Evolutionary conservation across 331 rosid genomes (phyloP), one percentile per base, ranked within the genome.

Genomic region (Malus hybrid): DNA sequence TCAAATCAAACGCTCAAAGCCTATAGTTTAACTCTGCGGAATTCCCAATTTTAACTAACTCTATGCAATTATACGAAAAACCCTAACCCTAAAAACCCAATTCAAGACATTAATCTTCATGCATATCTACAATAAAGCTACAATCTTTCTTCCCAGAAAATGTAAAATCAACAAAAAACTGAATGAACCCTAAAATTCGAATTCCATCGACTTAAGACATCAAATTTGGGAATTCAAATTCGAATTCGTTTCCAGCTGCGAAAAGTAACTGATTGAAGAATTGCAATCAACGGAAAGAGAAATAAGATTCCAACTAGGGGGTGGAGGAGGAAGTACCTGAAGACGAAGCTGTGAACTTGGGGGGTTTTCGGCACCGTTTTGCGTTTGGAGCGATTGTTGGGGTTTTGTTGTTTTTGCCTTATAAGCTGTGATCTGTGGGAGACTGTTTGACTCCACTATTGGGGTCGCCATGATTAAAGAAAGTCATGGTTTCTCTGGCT

Each of bases 251-350:
- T 16, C 27, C 19, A 39, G 24, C 12, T 6, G 60, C 7, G 2
- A 19, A 73, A 27, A 63, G 16, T 28, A 44, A 46, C 5, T 6
- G 33, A 73, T 28, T 2, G 62, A 29, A 42, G 48, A 42, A 42
- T 10, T 42, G 48, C 48, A 44, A 68, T 1, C 56, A 10, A 34
- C 70, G 6, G 39, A n/a, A 66, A 11, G n/a, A n/a, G 14, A 33
- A 16, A 5, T 36, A 36, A 20, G 54, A 36, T 34, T 42, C 14
- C 22, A 42, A 4, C 33, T 6, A 16, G 13, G 14, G 16, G 32
- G 24, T 4, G 55, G 34, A 60, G 28, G 46, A 73, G 46, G 69
- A 73, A 39, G 61, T 6, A 73, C 77, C 69, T 61, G 77, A 60
- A 19, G 1, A 39, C 12, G 77, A 28, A 61, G 46, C 19, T 32